Percentiles rank a stretch among this genome's conserved stretches.
These are phyloP conservation scores for Mycena capillaripes DNA, from an alignment of 768 basidiomycete genomes.

Conservation along the genomic window DNA sequence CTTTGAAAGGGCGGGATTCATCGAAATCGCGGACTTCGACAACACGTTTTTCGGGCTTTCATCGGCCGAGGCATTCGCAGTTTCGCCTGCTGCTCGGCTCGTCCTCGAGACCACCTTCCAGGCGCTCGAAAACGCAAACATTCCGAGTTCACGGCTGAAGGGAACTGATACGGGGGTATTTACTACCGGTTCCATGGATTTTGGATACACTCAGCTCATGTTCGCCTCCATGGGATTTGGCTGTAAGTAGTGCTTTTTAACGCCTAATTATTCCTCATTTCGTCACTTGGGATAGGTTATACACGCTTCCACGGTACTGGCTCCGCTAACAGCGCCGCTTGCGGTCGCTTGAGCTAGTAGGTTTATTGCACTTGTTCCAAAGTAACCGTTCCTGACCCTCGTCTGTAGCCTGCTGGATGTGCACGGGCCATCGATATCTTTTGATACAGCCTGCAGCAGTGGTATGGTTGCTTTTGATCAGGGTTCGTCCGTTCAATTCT, in stretches of 20 bases:
- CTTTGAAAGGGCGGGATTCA: constrained; percentile 49
- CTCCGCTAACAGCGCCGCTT: constrained; percentile 48
- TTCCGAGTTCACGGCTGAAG: constrained; percentile 49
- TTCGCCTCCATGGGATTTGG: constrained; percentile 49
- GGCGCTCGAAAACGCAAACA: constrained; percentile 54
- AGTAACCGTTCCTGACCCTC: background rate
- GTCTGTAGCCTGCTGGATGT: constrained; percentile 47
- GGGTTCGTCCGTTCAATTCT: constrained; percentile 40
- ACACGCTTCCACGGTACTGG: constrained; percentile 52
- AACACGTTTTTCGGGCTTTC: constrained; percentile 53
- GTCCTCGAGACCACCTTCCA: constrained; percentile 52
- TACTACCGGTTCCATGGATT: constrained; percentile 48
- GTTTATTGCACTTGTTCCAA: constrained; percentile 12
- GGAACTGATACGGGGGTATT: constrained; percentile 51
- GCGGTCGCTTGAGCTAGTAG: constrained; percentile 55
- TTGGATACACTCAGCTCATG: constrained; percentile 48
- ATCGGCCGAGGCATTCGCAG: constrained; percentile 49
- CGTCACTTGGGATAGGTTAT: constrained; percentile 40
- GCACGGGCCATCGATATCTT: constrained; percentile 51
- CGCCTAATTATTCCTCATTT: background rate
- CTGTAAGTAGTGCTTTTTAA: constrained; percentile 38
- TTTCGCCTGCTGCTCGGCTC: constrained; percentile 48
- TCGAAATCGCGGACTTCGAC: constrained; percentile 49
- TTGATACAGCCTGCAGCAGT: constrained; percentile 53
- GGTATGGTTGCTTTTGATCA: constrained; percentile 51